phyloP scores from a whole-genome alignment of 352 stramenopile genomes.

The Sclerospora graminicola region DNA sequence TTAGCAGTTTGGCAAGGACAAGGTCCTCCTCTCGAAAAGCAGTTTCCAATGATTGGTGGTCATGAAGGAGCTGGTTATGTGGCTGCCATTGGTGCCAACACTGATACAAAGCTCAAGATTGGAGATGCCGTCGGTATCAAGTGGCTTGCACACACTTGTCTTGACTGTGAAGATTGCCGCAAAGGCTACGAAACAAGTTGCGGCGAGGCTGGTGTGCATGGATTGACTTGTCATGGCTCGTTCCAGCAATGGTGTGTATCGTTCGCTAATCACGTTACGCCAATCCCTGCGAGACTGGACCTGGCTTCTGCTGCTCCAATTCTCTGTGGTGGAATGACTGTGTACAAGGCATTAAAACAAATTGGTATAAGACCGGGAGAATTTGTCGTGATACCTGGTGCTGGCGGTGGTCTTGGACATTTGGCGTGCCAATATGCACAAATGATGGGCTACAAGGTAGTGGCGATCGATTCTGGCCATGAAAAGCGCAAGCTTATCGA shows the following conservation, averaged over 20 bases:
- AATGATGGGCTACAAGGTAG: conserved; percentile 53
- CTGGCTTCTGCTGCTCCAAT: conserved; percentile 43
- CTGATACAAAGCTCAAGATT: conserved; percentile 25
- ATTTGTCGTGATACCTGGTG: conserved; percentile 45
- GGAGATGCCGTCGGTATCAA: conserved; percentile 39
- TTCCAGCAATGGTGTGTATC: conserved; percentile 53
- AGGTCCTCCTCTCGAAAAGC: conserved; percentile 16
- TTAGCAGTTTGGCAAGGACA: conserved; percentile 33
- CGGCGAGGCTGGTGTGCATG: conserved; percentile 14
- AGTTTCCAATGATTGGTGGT: conserved; percentile 33
- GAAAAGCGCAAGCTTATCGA: conserved; percentile 48
- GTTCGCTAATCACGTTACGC: conserved; percentile 57
- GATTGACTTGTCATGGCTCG: conserved; percentile 26
- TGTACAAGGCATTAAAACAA: conserved; percentile 63
- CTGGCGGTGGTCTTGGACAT: conserved; percentile 62
- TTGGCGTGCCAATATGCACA: conserved; percentile 63
- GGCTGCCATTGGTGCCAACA: conserved; percentile 36
- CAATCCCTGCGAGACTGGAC: conserved; percentile 40
- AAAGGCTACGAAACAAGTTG: conserved; percentile 34
- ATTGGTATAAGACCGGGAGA: conserved; percentile 28
- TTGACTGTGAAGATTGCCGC: conserved; percentile 35
- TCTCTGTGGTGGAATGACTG: conserved; percentile 79
- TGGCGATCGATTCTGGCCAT: conserved; percentile 49
- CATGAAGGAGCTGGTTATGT: conserved; percentile 47
- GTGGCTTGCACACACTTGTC: conserved; percentile 32